phyloP scores from a whole-genome alignment of 139 green algal genomes.

The Chlorella sp. region DNA sequence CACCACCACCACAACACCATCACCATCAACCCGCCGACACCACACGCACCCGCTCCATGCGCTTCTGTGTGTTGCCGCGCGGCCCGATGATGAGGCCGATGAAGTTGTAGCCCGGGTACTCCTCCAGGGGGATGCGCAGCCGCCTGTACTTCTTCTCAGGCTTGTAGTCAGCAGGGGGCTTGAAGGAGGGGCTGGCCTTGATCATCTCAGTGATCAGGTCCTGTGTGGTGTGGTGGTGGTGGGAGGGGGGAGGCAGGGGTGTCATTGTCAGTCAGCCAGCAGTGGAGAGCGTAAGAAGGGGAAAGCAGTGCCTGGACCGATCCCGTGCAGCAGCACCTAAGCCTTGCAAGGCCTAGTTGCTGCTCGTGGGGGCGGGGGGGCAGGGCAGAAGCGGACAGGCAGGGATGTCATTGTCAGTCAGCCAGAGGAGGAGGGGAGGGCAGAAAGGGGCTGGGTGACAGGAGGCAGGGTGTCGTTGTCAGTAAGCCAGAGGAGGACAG shows the following conservation, averaged over 20 bases:
- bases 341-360: too few relatives aligned
- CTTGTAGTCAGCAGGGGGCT: constrained; percentile 73
- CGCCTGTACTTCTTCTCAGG: constrained; percentile 76
- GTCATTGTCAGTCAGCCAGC: background rate
- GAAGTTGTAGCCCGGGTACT: constrained; percentile 93
- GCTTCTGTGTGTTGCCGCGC: constrained; percentile 38
- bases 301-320: background rate
- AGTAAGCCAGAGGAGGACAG: background rate
- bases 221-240: constrained; percentile 3
- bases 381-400: background rate
- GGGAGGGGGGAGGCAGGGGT: background rate
- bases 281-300: background rate
- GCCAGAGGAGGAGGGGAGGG: too few relatives aligned
- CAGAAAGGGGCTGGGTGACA: too few relatives aligned
- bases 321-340: too few relatives aligned
- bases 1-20: too few relatives aligned
- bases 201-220: constrained; percentile 85
- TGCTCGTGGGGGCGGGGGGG: too few relatives aligned
- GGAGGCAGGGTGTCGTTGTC: too few relatives aligned
- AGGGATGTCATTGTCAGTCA: background rate
- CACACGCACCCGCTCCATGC: too few relatives aligned
- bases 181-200: constrained; percentile 69
- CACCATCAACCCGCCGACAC: too few relatives aligned
- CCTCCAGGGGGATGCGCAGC: constrained; percentile 81
- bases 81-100: constrained; percentile 95